Base-by-base conservation (phyloP, 2,329 filamentous ascomycete species). In the Penicillium psychrosexuale region DNA sequence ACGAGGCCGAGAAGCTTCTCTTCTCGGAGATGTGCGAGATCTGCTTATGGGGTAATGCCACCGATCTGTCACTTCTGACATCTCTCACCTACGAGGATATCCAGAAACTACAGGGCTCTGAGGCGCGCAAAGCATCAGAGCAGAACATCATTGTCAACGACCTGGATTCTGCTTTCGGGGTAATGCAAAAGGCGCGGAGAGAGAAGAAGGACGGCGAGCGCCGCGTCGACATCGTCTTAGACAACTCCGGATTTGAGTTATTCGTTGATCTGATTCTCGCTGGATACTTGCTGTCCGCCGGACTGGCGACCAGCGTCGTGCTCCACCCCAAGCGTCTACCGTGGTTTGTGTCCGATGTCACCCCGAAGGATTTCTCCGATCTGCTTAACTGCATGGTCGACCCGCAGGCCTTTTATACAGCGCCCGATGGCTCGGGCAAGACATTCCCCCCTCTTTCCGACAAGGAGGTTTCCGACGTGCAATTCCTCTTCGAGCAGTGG, bases 341-440 rank as follows among this genome's bases (percentile, higher is more conserved):
- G 0, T 99, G 94, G 94, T 99, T 97, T 70, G 94, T 99, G 45
- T 97, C 91, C 0, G 94, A 99, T 67, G 94, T 97, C 3, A 75
- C 96, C 11, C 92, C 93, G 0, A 81, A 79, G 38, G 94, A 99
- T 75, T 97, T 97, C 65, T 81, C 80, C 1, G 85, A 87, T n/a
- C 82, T 97, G 2, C 83, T 99, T 48, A 85, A 83, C 59, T 90
- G 88, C 5, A 82, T 99, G n/a, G 84, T 87, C 7, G 82, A 86
- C 63, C 90, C 94, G 0, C 85, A 87, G 63, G 66, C 75, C 11
- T 96, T 97, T 74, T 97, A 94, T 76, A 84, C 84, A 0, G 85
- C 87, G 0, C 85, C 91, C 30, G 90, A 92, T 12, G 78, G 83
- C 8, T 73, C 78, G 28, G 75, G 77, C 15, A 85, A 82, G 65